Conservation (phyloP, 495 filamentous ascomycete genomes). For the Hypoxylon perforatum region DNA sequence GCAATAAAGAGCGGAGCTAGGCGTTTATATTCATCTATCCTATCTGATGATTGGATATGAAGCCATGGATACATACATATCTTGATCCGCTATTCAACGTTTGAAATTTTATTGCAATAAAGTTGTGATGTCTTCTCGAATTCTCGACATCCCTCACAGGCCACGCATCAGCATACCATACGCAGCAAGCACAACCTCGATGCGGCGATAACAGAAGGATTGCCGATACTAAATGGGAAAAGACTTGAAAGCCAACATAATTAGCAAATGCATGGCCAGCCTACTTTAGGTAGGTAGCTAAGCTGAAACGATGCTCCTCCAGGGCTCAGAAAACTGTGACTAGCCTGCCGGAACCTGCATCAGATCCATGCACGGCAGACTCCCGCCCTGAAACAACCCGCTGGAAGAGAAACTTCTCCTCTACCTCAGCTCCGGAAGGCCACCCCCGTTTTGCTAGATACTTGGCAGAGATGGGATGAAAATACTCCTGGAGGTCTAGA, state of each 20-base stretch:
- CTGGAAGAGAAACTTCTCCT: conserved; percentile 20
- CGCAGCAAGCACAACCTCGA: conserved; percentile 20
- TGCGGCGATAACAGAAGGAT: conserved; percentile 35
- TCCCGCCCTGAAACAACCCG: conserved; percentile 36
- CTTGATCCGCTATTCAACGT: background rate
- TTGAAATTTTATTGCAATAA: background rate
- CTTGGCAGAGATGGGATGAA: conserved; percentile 35
- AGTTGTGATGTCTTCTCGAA: background rate
- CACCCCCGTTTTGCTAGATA: conserved; percentile 18
- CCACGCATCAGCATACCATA: too few relatives aligned
- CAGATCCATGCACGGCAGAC: conserved; percentile 31
- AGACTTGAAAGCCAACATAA: conserved; percentile 11
- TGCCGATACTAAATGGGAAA: conserved; percentile 1
- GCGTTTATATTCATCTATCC: conserved; percentile 9
- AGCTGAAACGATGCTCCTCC: conserved; percentile 25
- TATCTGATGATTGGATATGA: background rate
- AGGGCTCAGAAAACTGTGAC: conserved; percentile 17
- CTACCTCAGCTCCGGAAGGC: conserved; percentile 13
- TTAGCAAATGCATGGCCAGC: conserved; percentile 11
- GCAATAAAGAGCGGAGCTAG: background rate
- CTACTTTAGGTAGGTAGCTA: conserved; percentile 18
- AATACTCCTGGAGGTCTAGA: conserved; percentile 27
- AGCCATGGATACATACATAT: conserved; percentile 4
- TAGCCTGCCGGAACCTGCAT: conserved; percentile 27
- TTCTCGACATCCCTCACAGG: too few relatives aligned